Evolutionary conservation across 495 filamentous ascomycete species (phyloP).

Genomic region (Aspergillus conjunctus): DNA sequence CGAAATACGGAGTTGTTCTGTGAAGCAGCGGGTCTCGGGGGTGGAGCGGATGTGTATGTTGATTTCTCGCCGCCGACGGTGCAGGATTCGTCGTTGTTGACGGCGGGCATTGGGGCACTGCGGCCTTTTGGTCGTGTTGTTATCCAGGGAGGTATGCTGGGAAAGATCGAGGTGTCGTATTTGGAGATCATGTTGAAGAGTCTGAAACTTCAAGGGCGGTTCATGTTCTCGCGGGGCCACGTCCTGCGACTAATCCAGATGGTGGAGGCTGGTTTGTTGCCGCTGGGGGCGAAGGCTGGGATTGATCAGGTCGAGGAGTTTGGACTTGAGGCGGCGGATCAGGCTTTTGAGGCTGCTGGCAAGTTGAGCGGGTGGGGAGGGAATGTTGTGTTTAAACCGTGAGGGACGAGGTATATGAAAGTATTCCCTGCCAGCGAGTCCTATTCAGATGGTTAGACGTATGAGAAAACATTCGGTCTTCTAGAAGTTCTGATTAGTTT

Average conservation of each 20-base stretch:
- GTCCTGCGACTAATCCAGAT: conserved; percentile 8
- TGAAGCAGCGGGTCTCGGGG: conserved; percentile 23
- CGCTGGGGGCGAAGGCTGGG: background rate
- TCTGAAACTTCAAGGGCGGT: conserved; percentile 11
- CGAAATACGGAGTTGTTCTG: conserved; percentile 37
- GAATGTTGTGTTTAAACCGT: conserved; percentile 29
- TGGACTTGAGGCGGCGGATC: conserved; percentile 28
- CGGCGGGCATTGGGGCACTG: conserved; percentile 43
- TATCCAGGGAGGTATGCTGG: conserved; percentile 50
- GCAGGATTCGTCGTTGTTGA: conserved; percentile 39
- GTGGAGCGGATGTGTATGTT: conserved; percentile 46
- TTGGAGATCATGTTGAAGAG: conserved; percentile 7
- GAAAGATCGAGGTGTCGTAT: conserved; percentile 43
- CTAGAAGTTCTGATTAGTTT: no score
- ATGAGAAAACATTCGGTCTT: no score
- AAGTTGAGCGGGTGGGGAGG: conserved; percentile 26
- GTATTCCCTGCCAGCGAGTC: background rate
- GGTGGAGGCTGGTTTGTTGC: conserved; percentile 8
- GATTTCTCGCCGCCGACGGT: conserved; percentile 53
- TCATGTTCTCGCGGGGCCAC: conserved; percentile 3
- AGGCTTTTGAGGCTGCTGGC: conserved; percentile 26
- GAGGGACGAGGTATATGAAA: background rate
- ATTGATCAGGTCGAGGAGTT: background rate
- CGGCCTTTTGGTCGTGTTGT: conserved; percentile 44
- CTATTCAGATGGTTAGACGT: no score